Conservation (phyloP, 768 basidiomycete species). For the Rhizopogon vulgaris region DNA sequence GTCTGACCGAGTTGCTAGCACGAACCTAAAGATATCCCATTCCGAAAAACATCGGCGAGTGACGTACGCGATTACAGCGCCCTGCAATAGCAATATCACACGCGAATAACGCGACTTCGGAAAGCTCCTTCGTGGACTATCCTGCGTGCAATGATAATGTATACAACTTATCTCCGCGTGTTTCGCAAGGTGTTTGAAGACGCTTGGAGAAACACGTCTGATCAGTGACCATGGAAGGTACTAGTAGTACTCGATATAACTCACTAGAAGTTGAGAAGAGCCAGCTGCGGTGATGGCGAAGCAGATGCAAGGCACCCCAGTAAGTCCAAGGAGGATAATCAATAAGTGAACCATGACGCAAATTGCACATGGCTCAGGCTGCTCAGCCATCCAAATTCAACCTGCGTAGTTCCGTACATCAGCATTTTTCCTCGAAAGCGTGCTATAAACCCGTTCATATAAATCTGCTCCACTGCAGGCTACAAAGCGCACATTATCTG, state of each 20-base stretch:
- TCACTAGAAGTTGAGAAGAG: no score
- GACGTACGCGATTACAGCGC: slow-evolving; percentile 43
- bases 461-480: slow-evolving; percentile 30
- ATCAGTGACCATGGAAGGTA: neutral
- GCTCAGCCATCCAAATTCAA: slow-evolving; percentile 56
- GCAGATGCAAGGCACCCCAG: slow-evolving; percentile 77
- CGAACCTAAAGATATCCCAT: slow-evolving; percentile 58
- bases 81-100: slow-evolving; percentile 74
- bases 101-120: slow-evolving; percentile 61
- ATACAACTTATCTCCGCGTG: slow-evolving; percentile 63
- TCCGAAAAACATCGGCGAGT: slow-evolving; percentile 35
- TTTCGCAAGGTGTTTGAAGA: slow-evolving; percentile 74
- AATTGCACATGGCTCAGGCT: no score
- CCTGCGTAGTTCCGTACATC: slow-evolving; percentile 20
- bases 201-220: slow-evolving; percentile 30
- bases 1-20: slow-evolving; percentile 62
- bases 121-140: slow-evolving; percentile 82
- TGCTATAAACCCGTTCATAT: slow-evolving; percentile 12
- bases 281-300: slow-evolving; percentile 69
- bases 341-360: slow-evolving; percentile 51
- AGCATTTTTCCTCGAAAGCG: neutral
- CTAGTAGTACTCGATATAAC: slow-evolving; percentile 40
- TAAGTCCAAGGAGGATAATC: slow-evolving; percentile 72
- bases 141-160: slow-evolving; percentile 28
- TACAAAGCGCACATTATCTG: slow-evolving; percentile 27